A percentile compares a stretch with the other conserved stretches of the same genome.
phyloP scores from a whole-genome alignment of 106 monocot genomes.

The Dioscorea alata region DNA sequence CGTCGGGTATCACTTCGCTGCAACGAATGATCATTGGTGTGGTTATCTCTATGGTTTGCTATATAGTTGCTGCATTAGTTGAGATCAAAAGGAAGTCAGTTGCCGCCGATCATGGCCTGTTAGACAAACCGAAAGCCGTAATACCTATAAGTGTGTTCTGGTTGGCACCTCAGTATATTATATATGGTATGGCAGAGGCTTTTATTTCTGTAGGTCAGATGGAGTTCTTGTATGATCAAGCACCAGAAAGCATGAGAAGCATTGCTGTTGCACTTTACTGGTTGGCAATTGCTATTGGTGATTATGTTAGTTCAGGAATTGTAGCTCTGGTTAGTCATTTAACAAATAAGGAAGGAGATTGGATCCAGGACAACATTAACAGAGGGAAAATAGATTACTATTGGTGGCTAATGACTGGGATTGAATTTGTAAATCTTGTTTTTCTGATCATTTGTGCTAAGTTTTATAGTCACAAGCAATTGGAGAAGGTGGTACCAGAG shows the following conservation, averaged over 20 bases:
- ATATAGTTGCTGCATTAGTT: constrained; percentile 29
- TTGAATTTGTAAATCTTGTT: constrained; percentile 25
- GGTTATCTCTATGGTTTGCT: constrained; percentile 33
- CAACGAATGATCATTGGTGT: constrained; percentile 63
- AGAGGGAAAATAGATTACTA: constrained; percentile 19
- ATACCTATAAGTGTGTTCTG: constrained; percentile 47
- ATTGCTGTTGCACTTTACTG: constrained; percentile 51
- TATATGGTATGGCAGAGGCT: constrained; percentile 37
- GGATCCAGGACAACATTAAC: constrained; percentile 47
- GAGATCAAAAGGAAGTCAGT: constrained; percentile 30
- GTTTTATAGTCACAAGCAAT: constrained; percentile 27
- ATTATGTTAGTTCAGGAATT: constrained; percentile 40
- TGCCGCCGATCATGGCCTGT: constrained; percentile 24
- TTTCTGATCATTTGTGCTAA: constrained; percentile 16
- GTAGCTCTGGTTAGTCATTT: constrained; percentile 39
- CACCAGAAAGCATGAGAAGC: constrained; percentile 82
- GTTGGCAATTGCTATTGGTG: constrained; percentile 45
- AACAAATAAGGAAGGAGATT: constrained; percentile 29
- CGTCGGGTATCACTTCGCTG: constrained; percentile 39
- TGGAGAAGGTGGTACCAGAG: constrained; percentile 13
- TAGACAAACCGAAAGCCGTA: constrained; percentile 11
- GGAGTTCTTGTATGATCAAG: constrained; percentile 71
- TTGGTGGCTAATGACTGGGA: constrained; percentile 31
- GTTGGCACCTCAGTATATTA: constrained; percentile 52
- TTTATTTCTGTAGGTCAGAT: constrained; percentile 52